phyloP scores from a whole-genome alignment of 805 yeast species.

The Candida jianshihensis region DNA sequence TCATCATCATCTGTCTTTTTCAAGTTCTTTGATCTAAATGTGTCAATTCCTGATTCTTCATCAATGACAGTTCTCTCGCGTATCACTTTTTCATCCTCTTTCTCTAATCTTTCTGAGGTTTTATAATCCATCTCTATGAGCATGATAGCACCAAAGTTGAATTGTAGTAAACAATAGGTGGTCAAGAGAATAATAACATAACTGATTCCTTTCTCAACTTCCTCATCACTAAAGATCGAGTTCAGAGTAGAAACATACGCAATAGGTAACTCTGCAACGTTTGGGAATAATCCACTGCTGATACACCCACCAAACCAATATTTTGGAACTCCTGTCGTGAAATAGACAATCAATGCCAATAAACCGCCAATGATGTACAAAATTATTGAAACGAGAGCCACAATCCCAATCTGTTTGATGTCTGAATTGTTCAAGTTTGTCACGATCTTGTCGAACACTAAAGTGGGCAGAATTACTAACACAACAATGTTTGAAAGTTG shows the following conservation, averaged over 20 bases:
- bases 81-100: slow-evolving; percentile 1
- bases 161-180: slow-evolving; percentile 52
- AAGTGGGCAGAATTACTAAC: slow-evolving; percentile 56
- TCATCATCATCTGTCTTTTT: no score
- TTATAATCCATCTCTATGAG: slow-evolving; percentile 59
- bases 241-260: slow-evolving; percentile 67
- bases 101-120: slow-evolving; percentile 4
- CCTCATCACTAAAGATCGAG: slow-evolving; percentile 45
- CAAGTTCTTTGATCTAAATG: no score
- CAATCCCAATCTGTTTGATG: slow-evolving; percentile 63
- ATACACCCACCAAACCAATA: slow-evolving; percentile 64
- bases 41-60: neutral
- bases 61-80: neutral
- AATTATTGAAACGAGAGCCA: slow-evolving; percentile 43
- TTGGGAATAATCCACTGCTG: slow-evolving; percentile 66
- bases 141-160: slow-evolving; percentile 70
- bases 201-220: slow-evolving; percentile 75
- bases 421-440: slow-evolving; percentile 53
- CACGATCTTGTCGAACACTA: slow-evolving; percentile 59
- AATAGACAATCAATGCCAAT: slow-evolving; percentile 8
- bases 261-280: slow-evolving; percentile 71
- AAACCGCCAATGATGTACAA: slow-evolving; percentile 43
- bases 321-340: slow-evolving; percentile 39
- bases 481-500: slow-evolving; percentile 60
- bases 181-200: slow-evolving; percentile 74